Evolutionary conservation across 2,329 filamentous ascomycete species (phyloP).

Genomic region (Fusarium paranaense): DNA sequence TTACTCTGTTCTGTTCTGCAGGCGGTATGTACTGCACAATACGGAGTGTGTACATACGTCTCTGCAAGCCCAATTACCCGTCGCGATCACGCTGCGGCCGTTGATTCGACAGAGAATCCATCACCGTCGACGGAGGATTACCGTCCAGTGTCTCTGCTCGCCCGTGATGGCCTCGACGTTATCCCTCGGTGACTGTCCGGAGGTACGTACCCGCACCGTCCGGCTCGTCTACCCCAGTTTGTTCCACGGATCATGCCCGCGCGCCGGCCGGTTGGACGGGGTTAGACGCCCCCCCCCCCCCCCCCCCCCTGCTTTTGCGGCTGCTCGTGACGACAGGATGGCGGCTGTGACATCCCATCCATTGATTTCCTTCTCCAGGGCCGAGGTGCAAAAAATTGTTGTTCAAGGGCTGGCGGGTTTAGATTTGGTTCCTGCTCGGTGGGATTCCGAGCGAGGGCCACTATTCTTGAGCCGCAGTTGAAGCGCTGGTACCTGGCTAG

Average conservation of each 20-base stretch:
- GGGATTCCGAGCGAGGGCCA: slow-evolving; percentile 29
- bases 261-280: background rate
- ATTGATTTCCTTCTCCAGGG: slow-evolving; percentile 15
- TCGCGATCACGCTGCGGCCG: slow-evolving; percentile 25
- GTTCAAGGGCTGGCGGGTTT: background rate
- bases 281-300: background rate
- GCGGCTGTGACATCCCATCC: slow-evolving; percentile 13
- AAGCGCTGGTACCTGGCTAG: background rate
- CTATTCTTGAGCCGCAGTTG: slow-evolving; percentile 1
- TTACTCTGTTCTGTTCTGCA: background rate
- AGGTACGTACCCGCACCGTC: slow-evolving; percentile 35
- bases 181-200: slow-evolving; percentile 44
- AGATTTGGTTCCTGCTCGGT: slow-evolving; percentile 30
- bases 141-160: background rate
- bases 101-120: slow-evolving; percentile 18
- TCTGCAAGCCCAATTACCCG: slow-evolving; percentile 16
- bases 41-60: background rate
- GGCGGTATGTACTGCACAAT: background rate
- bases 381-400: slow-evolving; percentile 32
- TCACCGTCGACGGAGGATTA: background rate
- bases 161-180: slow-evolving; percentile 8
- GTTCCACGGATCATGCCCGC: slow-evolving; percentile 28
- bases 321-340: slow-evolving; percentile 30
- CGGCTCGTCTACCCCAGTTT: slow-evolving; percentile 6
- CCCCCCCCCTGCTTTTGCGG: slow-evolving; percentile 6